Percentiles rank a stretch among this genome's conserved stretches.
phyloP scores from a whole-genome alignment of 2,329 filamentous ascomycete genomes.

The Hypomyces rosellus region DNA sequence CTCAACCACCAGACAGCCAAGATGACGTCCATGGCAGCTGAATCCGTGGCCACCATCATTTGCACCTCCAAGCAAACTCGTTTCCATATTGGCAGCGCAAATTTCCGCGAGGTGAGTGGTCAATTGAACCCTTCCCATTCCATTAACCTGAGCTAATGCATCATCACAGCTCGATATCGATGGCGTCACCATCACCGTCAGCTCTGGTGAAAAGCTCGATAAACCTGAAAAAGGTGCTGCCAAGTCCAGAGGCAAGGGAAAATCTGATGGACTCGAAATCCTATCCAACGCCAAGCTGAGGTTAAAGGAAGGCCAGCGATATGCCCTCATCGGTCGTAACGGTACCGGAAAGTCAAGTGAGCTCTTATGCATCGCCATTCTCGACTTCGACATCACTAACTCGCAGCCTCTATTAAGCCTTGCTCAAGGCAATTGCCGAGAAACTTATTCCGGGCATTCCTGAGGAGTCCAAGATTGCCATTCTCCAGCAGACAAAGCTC shows the following conservation, averaged over 20 bases:
- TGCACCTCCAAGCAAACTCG: slow-evolving; percentile 62
- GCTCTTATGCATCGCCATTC: slow-evolving; percentile 13
- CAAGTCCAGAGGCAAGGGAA: slow-evolving; percentile 46
- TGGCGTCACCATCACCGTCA: slow-evolving; percentile 63
- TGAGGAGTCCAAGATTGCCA: slow-evolving; percentile 56
- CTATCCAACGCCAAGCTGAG: slow-evolving; percentile 63
- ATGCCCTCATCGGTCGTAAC: slow-evolving; percentile 74
- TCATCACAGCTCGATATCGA: slow-evolving; percentile 57
- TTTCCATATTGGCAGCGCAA: slow-evolving; percentile 53
- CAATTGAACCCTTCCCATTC: background rate
- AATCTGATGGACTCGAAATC: slow-evolving; percentile 54
- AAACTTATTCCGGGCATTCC: slow-evolving; percentile 74
- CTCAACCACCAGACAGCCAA: slow-evolving; percentile 1
- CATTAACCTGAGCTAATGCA: background rate
- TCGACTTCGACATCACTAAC: background rate
- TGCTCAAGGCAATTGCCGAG: slow-evolving; percentile 69
- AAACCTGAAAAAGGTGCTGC: slow-evolving; percentile 26
- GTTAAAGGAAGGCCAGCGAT: slow-evolving; percentile 65
- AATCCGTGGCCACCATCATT: slow-evolving; percentile 48
- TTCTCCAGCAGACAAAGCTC: slow-evolving; percentile 60
- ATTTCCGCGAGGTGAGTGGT: slow-evolving; percentile 47
- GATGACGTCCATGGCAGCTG: slow-evolving; percentile 44
- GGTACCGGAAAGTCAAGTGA: slow-evolving; percentile 77
- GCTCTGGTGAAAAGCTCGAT: slow-evolving; percentile 30
- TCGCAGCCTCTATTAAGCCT: slow-evolving; percentile 36